A percentile compares a stretch with the other conserved stretches of the same genome.
Evolutionary conservation across 768 basidiomycete genomes (phyloP).

Genomic region (Agrocybe praecox): DNA sequence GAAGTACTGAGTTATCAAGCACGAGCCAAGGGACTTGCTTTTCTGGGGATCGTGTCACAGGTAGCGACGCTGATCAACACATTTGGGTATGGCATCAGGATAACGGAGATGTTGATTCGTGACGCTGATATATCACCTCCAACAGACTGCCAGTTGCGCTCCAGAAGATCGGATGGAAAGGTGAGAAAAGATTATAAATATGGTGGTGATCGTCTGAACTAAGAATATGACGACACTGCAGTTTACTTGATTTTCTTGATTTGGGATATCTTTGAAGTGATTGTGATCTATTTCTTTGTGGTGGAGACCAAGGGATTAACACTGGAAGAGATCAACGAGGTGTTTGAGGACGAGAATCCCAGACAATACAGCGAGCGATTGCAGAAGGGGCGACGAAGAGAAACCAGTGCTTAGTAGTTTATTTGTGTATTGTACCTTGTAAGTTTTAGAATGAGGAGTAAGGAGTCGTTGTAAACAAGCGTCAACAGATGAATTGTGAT

Average conservation of each 20-base stretch:
- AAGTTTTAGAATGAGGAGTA: slow-evolving; percentile 10
- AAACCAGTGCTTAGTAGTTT: slow-evolving; percentile 1
- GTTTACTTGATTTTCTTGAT: slow-evolving; percentile 52
- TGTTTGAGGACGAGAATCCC: slow-evolving; percentile 45
- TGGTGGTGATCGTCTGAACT: not conserved
- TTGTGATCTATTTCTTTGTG: slow-evolving; percentile 48
- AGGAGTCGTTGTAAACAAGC: slow-evolving; percentile 23
- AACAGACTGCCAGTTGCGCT: slow-evolving; percentile 48
- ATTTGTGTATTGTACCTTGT: not conserved
- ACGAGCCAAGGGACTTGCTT: slow-evolving; percentile 54
- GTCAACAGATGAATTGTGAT: slow-evolving; percentile 27
- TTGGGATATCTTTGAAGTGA: slow-evolving; percentile 50
- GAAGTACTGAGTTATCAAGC: slow-evolving; percentile 54
- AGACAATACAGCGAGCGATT: slow-evolving; percentile 36
- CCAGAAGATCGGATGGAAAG: slow-evolving; percentile 48
- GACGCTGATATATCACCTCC: not conserved
- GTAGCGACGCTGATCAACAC: slow-evolving; percentile 49
- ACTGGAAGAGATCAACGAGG: slow-evolving; percentile 51
- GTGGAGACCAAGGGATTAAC: slow-evolving; percentile 56
- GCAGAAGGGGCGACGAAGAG: slow-evolving; percentile 16
- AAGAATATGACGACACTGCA: slow-evolving; percentile 18
- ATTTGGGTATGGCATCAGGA: slow-evolving; percentile 41
- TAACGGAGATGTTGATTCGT: not conserved
- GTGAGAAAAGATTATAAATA: slow-evolving; percentile 22
- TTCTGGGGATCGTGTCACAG: slow-evolving; percentile 47